Conservation (phyloP, 2,329 filamentous ascomycete genomes). For the Monosporascus sp. region DNA sequence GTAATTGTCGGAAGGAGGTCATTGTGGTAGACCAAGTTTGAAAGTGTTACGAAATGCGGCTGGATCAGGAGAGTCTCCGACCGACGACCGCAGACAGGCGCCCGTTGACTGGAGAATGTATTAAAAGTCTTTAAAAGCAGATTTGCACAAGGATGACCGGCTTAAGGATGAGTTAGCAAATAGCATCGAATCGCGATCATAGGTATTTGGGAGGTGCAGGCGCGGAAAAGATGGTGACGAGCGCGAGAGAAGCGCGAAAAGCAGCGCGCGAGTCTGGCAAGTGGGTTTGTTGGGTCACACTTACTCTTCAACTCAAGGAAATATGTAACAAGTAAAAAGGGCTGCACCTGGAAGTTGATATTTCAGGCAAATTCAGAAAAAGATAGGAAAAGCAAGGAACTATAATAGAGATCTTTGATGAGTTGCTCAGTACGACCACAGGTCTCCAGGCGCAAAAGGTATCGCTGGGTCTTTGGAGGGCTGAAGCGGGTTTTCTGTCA, state of each 20-base stretch:
- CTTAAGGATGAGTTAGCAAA: background rate
- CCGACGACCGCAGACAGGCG: background rate
- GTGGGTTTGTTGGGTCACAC: background rate
- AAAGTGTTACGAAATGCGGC: constrained; percentile 11
- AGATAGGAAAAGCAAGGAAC: background rate
- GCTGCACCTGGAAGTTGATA: background rate
- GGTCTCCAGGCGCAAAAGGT: too few species aligned
- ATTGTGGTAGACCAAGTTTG: constrained; percentile 24
- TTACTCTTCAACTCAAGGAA: background rate
- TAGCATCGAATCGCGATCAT: background rate
- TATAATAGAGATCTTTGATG: background rate
- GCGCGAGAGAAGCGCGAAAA: background rate
- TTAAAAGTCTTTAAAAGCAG: background rate
- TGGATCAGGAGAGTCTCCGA: constrained; percentile 8
- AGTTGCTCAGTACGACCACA: background rate
- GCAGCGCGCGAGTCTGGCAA: background rate
- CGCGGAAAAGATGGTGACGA: background rate
- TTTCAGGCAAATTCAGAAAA: background rate
- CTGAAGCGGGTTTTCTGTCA: constrained; percentile 3
- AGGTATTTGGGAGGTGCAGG: background rate
- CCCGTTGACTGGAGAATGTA: background rate
- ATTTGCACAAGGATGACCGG: background rate
- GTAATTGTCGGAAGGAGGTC: constrained; percentile 43
- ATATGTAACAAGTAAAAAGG: background rate
- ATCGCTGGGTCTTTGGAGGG: too few species aligned